A percentile compares a stretch with the other conserved stretches of the same genome.
phyloP scores from a whole-genome alignment of 306 rosid genomes.

The Aeschynomene evenia region DNA sequence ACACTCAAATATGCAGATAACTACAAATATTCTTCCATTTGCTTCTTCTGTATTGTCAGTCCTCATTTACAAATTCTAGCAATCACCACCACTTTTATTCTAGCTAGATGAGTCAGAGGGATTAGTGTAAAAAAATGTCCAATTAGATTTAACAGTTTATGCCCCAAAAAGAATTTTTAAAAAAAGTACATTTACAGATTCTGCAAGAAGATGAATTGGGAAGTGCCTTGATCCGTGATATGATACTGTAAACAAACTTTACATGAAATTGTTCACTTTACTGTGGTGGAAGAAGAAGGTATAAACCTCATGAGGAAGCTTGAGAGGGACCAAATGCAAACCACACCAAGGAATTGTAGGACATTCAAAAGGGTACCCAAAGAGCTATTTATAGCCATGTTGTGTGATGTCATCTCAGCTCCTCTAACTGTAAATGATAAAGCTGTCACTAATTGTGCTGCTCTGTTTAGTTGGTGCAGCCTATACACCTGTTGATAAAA shows the following conservation, averaged over 20 bases:
- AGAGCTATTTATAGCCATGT: constrained; percentile 89
- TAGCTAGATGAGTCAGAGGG: constrained; percentile 36
- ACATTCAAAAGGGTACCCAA: constrained; percentile 82
- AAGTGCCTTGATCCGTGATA: constrained; percentile 10
- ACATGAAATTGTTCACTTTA: constrained; percentile 27
- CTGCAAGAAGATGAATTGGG: constrained; percentile 8
- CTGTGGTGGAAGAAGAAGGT: constrained; percentile 46
- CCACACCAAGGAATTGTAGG: constrained; percentile 85
- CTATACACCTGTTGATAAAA: constrained; percentile 74
- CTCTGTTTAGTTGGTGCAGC: constrained; percentile 93
- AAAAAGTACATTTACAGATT: constrained; percentile 10
- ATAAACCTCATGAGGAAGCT: constrained; percentile 85
- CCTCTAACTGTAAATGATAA: constrained; percentile 92
- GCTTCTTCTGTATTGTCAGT: constrained; percentile 20
- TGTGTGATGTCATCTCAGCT: constrained; percentile 88
- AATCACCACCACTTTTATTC: constrained; percentile 28
- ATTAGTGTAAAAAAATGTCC: constrained; percentile 30
- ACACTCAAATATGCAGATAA: constrained; percentile 6
- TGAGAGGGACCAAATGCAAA: constrained; percentile 96
- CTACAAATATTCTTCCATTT: neutral
- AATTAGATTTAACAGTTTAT: constrained; percentile 28
- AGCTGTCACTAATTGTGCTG: constrained; percentile 97
- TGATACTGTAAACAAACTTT: constrained; percentile 19
- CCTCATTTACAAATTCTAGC: constrained; percentile 25
- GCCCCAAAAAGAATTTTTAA: neutral